A percentile compares a stretch with the other conserved stretches of the same genome.
These are phyloP conservation scores for Ceratobasidium papillatum DNA, from an alignment of 1,284 basidiomycete species.

Conservation along the genomic window DNA sequence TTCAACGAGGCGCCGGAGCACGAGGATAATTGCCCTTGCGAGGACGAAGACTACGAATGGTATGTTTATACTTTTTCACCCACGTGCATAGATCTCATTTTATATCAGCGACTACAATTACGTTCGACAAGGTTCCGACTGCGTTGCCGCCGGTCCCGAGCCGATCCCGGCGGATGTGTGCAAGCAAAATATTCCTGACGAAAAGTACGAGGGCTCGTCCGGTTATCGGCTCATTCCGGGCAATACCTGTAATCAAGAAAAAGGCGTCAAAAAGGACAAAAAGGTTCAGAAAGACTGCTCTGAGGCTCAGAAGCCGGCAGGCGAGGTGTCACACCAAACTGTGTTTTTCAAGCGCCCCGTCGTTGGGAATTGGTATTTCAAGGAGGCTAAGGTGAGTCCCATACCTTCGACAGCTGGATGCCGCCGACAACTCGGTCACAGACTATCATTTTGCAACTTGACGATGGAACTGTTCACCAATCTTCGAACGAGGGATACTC, in stretches of 20 bases:
- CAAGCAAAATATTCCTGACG: constrained; percentile 50
- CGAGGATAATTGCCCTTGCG: constrained; percentile 86
- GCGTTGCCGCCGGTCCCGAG: constrained; percentile 85
- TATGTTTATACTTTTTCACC: constrained; percentile 52
- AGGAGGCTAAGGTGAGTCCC: constrained; percentile 66
- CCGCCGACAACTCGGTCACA: constrained; percentile 52
- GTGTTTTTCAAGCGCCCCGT: constrained; percentile 47
- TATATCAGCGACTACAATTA: constrained; percentile 86
- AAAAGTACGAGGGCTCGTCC: constrained; percentile 86
- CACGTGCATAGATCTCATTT: not conserved
- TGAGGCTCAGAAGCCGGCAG: constrained; percentile 75
- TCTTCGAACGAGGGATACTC: constrained; percentile 94
- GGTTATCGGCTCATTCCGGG: constrained; percentile 94
- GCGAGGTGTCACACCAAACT: constrained; percentile 72
- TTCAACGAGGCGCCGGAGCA: constrained; percentile 84
- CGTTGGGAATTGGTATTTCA: constrained; percentile 68
- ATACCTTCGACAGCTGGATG: not conserved
- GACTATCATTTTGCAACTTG: constrained; percentile 85
- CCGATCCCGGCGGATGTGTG: constrained; percentile 85
- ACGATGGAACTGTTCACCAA: constrained; percentile 86
- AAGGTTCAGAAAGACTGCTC: constrained; percentile 78
- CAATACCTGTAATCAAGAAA: constrained; percentile 76
- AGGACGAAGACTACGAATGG: constrained; percentile 94
- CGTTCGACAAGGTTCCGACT: constrained; percentile 73
- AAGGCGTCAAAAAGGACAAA: constrained; percentile 74